Evolutionary conservation across 208 protist genomes (phyloP).

Genomic region (Blechomonas ayalai): DNA sequence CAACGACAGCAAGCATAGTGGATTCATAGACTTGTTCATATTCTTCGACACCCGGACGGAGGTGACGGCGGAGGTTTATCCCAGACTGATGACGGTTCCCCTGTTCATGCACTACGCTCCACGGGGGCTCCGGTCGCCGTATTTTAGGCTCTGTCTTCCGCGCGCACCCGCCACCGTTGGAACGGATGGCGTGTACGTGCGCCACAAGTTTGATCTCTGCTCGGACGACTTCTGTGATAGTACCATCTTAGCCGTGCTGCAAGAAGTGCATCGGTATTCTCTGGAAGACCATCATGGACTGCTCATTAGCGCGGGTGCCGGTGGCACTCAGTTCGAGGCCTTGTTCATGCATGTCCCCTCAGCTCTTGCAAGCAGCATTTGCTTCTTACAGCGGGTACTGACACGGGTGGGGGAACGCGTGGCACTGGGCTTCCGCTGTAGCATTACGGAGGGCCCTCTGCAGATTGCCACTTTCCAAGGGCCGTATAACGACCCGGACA

Average conservation of each 20-base stretch:
- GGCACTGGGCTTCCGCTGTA: constrained; percentile 42
- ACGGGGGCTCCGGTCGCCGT: constrained; percentile 58
- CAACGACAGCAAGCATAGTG: constrained; percentile 55
- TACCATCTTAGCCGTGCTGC: constrained; percentile 45
- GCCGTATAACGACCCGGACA: constrained; percentile 80
- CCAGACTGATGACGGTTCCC: constrained; percentile 43
- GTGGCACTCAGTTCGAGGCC: constrained; percentile 66
- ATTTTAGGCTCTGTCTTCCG: constrained; percentile 53
- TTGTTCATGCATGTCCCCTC: constrained; percentile 66
- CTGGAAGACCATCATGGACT: constrained; percentile 78
- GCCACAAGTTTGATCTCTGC: constrained; percentile 48
- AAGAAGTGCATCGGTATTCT: constrained; percentile 81
- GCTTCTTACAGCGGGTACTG: constrained; percentile 74
- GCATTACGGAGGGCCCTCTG: constrained; percentile 57
- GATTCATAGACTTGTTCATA: constrained; percentile 68
- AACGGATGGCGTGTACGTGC: constrained; percentile 56
- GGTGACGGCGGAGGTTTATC: constrained; percentile 45
- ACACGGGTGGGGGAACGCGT: constrained; percentile 57
- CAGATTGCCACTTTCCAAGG: constrained; percentile 71
- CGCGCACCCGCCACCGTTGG: constrained; percentile 39
- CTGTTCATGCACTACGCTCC: constrained; percentile 54
- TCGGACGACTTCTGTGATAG: constrained; percentile 43
- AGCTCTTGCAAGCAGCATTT: constrained; percentile 69
- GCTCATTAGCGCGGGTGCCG: constrained; percentile 47
- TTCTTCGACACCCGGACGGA: constrained; percentile 59